Evolutionary conservation across 495 filamentous ascomycete genomes (phyloP).

Genomic region (Neohortaea acidophila): DNA sequence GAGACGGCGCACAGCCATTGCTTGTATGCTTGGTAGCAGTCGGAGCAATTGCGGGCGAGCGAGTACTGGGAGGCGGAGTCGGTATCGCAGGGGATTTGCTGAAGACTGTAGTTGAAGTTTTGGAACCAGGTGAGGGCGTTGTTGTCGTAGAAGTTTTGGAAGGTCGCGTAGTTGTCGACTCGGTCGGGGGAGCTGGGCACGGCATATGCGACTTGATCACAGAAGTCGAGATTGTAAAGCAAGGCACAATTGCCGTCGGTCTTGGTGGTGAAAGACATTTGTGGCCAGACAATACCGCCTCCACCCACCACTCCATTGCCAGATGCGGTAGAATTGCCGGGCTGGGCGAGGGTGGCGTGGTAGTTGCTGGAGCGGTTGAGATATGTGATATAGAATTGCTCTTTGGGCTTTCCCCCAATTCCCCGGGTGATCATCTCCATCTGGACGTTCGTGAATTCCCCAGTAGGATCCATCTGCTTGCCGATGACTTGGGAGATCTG

Average conservation of each 20-base stretch:
- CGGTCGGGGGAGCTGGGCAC: constrained; percentile 58
- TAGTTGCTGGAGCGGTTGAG: constrained; percentile 60
- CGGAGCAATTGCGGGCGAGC: constrained; percentile 53
- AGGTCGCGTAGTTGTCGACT: constrained; percentile 8
- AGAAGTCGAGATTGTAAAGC: constrained; percentile 70
- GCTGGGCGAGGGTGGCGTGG: constrained; percentile 50
- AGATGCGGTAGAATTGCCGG: constrained; percentile 37
- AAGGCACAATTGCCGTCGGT: constrained; percentile 64
- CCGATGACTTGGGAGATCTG: constrained; percentile 45
- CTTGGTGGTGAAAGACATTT: constrained; percentile 60
- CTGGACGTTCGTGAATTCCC: constrained; percentile 32
- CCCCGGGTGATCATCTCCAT: constrained; percentile 53
- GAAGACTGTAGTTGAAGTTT: constrained; percentile 66
- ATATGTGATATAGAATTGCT: constrained; percentile 70
- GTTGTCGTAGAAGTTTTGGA: constrained; percentile 33
- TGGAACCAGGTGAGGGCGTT: constrained; percentile 24
- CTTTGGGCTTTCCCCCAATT: constrained; percentile 46
- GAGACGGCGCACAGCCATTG: constrained; percentile 86
- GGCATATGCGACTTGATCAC: constrained; percentile 72
- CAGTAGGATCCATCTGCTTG: constrained; percentile 28
- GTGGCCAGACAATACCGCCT: constrained; percentile 55
- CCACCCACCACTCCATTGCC: constrained; percentile 41
- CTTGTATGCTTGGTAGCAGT: constrained; percentile 73
- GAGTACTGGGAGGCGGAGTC: constrained; percentile 58
- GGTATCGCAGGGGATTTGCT: constrained; percentile 74